These are phyloP conservation scores for Plasmopara muralis DNA, from an alignment of 352 stramenopile species.

Conservation along the genomic window DNA sequence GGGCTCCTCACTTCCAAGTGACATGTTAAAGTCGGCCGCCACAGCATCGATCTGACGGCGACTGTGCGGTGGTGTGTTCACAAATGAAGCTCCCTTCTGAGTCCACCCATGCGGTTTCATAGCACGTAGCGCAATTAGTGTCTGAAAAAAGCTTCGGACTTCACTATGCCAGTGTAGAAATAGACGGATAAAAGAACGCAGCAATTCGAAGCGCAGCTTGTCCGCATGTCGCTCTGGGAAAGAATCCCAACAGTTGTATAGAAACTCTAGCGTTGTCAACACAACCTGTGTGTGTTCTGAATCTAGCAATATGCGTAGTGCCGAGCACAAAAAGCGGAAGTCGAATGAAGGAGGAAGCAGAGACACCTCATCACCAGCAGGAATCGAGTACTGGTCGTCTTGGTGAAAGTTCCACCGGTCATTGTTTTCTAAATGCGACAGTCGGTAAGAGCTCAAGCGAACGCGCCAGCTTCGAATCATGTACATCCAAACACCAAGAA, in stretches of 20 bases:
- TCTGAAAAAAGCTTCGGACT: conserved; percentile 84
- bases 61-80: conserved; percentile 82
- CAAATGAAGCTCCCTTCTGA: conserved; percentile 76
- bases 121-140: conserved; percentile 73
- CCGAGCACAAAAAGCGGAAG: conserved; percentile 78
- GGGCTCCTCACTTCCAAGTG: conserved; percentile 59
- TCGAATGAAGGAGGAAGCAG: conserved; percentile 82
- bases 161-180: conserved; percentile 87
- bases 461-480: conserved; percentile 89
- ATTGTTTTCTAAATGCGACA: conserved; percentile 86
- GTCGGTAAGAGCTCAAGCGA: conserved; percentile 73
- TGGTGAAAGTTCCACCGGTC: conserved; percentile 88
- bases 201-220: conserved; percentile 76
- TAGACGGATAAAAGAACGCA: conserved; percentile 68
- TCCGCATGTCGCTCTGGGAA: conserved; percentile 85
- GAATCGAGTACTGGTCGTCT: conserved; percentile 86
- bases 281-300: conserved; percentile 85
- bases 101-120: conserved; percentile 86
- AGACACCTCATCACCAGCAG: conserved; percentile 78
- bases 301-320: conserved; percentile 70
- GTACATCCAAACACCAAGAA: conserved; percentile 88
- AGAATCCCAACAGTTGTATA: conserved; percentile 88
- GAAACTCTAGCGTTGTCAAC: conserved; percentile 79
- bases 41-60: conserved; percentile 84
- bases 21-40: conserved; percentile 81